phyloP scores from a whole-genome alignment of 2,329 filamentous ascomycete species.

The Monilinia laxa region DNA sequence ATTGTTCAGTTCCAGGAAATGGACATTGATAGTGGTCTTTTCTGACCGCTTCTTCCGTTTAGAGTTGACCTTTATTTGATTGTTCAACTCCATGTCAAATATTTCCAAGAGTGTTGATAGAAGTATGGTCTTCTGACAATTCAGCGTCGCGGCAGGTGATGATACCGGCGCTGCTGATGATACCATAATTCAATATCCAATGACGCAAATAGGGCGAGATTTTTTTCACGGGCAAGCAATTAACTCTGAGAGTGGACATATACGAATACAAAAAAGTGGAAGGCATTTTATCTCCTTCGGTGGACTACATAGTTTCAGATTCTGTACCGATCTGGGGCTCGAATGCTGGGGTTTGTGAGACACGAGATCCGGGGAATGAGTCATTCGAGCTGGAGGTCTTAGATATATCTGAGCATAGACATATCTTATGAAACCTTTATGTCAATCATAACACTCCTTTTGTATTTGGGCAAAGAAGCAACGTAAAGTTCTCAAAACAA shows the following conservation, averaged over 20 bases:
- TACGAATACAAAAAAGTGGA: neutral
- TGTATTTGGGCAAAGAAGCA: neutral
- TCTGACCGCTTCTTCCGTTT: conserved; percentile 18
- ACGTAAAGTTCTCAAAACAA: neutral
- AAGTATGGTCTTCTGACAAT: neutral
- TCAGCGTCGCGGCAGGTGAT: neutral
- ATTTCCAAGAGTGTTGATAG: conserved; percentile 1
- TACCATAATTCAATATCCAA: neutral
- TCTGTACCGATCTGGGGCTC: neutral
- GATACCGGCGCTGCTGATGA: neutral
- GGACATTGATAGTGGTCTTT: conserved; percentile 14
- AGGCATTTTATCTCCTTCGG: neutral
- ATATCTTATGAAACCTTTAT: neutral
- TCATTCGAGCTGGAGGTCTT: neutral
- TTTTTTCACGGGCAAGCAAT: neutral
- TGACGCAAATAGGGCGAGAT: neutral
- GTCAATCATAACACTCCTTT: neutral
- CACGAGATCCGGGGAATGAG: neutral
- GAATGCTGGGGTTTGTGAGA: neutral
- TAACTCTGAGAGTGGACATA: neutral
- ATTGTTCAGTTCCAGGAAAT: conserved; percentile 15
- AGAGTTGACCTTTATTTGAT: conserved; percentile 11
- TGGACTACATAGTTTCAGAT: neutral
- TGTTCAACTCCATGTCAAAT: conserved; percentile 1
- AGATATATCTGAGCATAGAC: neutral